A percentile compares a stretch with the other conserved stretches of the same genome.
These are phyloP conservation scores for Arabidopsis arenosa DNA, from an alignment of 345 rosid species.

Conservation along the genomic window DNA sequence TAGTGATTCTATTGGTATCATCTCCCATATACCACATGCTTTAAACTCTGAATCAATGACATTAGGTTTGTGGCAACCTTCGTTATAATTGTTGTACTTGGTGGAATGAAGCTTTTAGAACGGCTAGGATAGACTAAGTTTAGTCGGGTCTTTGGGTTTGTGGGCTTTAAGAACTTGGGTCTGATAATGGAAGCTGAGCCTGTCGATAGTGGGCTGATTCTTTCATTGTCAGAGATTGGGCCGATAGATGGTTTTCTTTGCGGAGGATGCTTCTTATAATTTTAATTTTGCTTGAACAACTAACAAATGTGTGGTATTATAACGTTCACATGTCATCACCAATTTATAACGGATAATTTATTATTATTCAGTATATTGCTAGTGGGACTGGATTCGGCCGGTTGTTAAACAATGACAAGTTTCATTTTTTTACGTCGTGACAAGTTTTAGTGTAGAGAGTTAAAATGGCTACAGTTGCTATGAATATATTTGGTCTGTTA, in stretches of 20 bases:
- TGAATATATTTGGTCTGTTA: conserved; percentile 3
- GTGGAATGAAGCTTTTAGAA: neutral
- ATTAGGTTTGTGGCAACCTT: neutral
- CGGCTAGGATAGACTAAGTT: neutral
- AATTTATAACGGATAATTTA: neutral
- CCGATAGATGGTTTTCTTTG: neutral
- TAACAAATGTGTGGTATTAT: neutral
- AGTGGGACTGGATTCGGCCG: conserved; percentile 8
- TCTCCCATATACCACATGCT: neutral
- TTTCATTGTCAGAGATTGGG: neutral
- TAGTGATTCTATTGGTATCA: neutral
- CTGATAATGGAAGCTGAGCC: neutral
- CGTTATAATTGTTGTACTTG: neutral
- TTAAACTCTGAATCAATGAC: neutral
- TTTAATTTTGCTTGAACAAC: neutral
- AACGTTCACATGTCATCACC: neutral
- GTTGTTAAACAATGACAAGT: conserved; percentile 1
- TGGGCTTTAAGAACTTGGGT: conserved; percentile 18
- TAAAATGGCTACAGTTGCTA: neutral
- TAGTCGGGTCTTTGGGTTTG: neutral
- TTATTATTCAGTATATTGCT: neutral
- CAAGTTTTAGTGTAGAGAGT: neutral
- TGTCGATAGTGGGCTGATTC: neutral
- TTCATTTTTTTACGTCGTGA: no score
- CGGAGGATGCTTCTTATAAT: no score